Evolutionary conservation across 768 basidiomycete species (phyloP), one percentile per base, ranked within the genome.

Genomic region (Leucosporidium creatinivorum): DNA sequence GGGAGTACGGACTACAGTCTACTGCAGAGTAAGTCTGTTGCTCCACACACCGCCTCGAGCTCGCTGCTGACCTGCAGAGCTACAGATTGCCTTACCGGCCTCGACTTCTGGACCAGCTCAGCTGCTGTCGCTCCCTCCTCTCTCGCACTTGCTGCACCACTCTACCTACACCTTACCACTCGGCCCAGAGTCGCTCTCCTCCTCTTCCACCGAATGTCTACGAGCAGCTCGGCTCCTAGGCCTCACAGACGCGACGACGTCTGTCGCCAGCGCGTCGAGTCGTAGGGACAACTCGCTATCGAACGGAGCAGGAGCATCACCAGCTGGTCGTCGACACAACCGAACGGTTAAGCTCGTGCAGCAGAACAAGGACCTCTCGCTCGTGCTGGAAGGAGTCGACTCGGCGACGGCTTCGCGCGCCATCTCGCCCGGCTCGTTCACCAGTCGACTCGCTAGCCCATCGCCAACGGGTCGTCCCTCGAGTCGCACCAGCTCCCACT

Each of bases 21-120:
- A 69, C 23, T 65, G 68, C 61, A 56, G 54, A 48, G 64, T 69
- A 31, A 39, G 68, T n/a, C 17, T 19, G 39, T 44, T 5, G 33
- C 33, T 33, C 33, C 8, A 44, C 8, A 44, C 3, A 17, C 39
- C 39, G 10, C 39, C 39, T 36, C 33, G 13, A 44, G 39, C 39
- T 23, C 30, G 12, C 0, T 23, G 25, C 31, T 18, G 0, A 28
- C 33, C 30, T 36, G 1, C n/a, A 36, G 39, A 19, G 4, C 21
- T 1, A 19, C 60, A 62, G 56, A 36, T 62, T 26, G 19, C 48
- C 15, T 25, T 61, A 39, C 54, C 65, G 44, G 30, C 52, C 48
- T 21, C 60, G 21, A 4, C 50, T 4, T 3, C 15, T 17, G 48
- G 15, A 19, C 28, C 26, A 25, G 13, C 23, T 8, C 60, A 57